Conservation (phyloP, 106 monocot species). For the Acanthochlamys bracteata region DNA sequence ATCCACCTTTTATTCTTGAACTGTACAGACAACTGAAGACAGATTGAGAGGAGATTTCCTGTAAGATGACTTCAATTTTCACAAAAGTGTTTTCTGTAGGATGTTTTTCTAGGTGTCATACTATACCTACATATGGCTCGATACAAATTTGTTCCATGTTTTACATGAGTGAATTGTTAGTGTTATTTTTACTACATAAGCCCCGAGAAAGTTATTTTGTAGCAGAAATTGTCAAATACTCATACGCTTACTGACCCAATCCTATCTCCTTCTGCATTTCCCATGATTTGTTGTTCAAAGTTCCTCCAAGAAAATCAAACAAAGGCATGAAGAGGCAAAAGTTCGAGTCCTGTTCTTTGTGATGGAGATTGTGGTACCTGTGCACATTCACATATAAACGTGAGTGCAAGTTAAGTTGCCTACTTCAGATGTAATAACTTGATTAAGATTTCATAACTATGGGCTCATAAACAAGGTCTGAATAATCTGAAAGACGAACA, state of each 20-base stretch:
- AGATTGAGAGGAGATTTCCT: too few relatives aligned
- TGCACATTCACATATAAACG: slow-evolving; percentile 8
- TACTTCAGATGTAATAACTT: neutral
- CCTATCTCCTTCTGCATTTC: slow-evolving; percentile 51
- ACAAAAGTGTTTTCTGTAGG: too few relatives aligned
- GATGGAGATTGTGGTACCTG: slow-evolving; percentile 87
- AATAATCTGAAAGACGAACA: too few relatives aligned
- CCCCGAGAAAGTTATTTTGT: too few relatives aligned
- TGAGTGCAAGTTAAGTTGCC: neutral
- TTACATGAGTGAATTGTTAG: too few relatives aligned
- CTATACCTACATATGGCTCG: too few relatives aligned
- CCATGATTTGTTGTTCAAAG: slow-evolving; percentile 73
- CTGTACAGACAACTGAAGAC: too few relatives aligned
- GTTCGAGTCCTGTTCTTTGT: slow-evolving; percentile 65
- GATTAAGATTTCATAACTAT: neutral
- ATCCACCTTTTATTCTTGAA: too few relatives aligned
- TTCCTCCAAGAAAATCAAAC: slow-evolving; percentile 68
- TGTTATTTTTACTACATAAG: too few relatives aligned
- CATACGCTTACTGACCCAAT: slow-evolving; percentile 23
- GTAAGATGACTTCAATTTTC: too few relatives aligned
- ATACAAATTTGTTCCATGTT: too few relatives aligned
- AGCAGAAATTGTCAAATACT: neutral
- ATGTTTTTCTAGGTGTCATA: too few relatives aligned
- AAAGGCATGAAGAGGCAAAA: slow-evolving; percentile 98
- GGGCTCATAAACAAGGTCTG: neutral